Evolutionary conservation across 345 rosid genomes (phyloP).

Genomic region (Viola odorata): DNA sequence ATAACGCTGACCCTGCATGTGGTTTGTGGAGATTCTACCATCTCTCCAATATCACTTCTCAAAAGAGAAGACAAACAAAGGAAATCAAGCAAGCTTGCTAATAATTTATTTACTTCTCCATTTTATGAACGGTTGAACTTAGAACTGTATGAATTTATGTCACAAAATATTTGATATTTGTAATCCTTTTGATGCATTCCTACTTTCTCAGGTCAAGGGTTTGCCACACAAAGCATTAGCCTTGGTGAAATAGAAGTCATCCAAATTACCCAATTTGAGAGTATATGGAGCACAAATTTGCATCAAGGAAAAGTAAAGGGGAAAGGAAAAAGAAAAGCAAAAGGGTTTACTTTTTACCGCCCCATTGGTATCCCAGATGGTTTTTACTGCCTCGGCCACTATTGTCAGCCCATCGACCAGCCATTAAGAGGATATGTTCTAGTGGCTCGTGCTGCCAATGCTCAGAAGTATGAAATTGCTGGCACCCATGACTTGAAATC

Average conservation of each 20-base stretch:
- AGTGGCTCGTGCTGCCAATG: slow-evolving; percentile 40
- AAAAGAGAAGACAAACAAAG: too few species aligned
- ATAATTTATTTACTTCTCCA: too few species aligned
- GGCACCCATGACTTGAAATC: slow-evolving; percentile 8
- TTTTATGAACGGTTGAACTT: too few species aligned
- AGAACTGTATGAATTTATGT: too few species aligned
- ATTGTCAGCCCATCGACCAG: slow-evolving; percentile 60
- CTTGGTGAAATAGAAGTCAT: slow-evolving; percentile 66
- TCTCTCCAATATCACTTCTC: too few species aligned
- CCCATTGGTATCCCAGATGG: slow-evolving; percentile 63
- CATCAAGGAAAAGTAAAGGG: slow-evolving; percentile 26
- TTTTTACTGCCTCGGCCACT: slow-evolving; percentile 67
- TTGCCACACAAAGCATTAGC: slow-evolving; percentile 55
- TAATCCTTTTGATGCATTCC: not conserved
- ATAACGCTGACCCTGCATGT: too few species aligned
- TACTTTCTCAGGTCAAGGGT: slow-evolving; percentile 54
- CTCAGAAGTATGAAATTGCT: slow-evolving; percentile 10
- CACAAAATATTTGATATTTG: not conserved
- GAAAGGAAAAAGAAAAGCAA: slow-evolving; percentile 3
- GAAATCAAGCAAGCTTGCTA: too few species aligned
- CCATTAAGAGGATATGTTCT: slow-evolving; percentile 70
- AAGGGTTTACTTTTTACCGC: slow-evolving; percentile 55
- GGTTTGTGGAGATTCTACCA: too few species aligned
- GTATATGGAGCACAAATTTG: slow-evolving; percentile 51
- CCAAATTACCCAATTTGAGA: slow-evolving; percentile 52